Percentiles rank a stretch among this genome's conserved stretches.
These are phyloP conservation scores for Desmodesmus armatus DNA, from an alignment of 139 green algal genomes.

Conservation along the genomic window DNA sequence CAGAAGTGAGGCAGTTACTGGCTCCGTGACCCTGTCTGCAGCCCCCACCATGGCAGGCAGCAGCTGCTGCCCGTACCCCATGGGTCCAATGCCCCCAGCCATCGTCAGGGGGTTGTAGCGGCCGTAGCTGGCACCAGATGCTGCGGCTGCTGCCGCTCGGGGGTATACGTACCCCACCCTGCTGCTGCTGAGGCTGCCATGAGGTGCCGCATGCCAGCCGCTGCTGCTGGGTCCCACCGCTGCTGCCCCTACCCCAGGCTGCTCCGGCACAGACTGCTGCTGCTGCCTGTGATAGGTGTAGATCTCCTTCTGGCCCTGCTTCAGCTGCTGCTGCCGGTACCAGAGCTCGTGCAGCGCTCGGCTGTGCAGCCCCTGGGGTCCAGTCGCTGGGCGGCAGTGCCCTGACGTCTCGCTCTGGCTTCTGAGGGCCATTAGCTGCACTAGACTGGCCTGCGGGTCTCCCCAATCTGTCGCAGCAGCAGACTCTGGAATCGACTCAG, in stretches of 20 bases:
- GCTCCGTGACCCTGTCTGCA: not conserved
- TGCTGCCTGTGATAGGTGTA: not conserved
- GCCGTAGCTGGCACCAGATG: not conserved
- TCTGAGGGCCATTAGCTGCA: not conserved
- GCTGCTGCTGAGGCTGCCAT: no score
- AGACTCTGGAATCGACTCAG: not conserved
- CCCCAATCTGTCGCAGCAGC: not conserved
- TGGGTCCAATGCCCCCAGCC: no score
- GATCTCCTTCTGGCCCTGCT: not conserved
- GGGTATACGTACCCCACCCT: no score
- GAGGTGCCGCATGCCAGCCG: no score
- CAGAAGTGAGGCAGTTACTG: not conserved
- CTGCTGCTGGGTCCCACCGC: no score
- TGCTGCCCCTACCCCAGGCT: no score
- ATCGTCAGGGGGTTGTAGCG: no score
- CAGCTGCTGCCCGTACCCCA: no score
- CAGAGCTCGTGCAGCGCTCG: not conserved
- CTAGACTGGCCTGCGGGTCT: not conserved
- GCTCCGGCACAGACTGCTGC: not conserved
- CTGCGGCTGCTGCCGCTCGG: not conserved
- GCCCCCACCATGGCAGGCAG: no score
- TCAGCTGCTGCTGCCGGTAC: not conserved
- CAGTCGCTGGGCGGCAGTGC: not conserved
- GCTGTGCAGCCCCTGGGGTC: not conserved
- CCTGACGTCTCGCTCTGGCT: constrained; percentile 30